phyloP scores from a whole-genome alignment of 345 rosid species.

The Carallia brachiata region DNA sequence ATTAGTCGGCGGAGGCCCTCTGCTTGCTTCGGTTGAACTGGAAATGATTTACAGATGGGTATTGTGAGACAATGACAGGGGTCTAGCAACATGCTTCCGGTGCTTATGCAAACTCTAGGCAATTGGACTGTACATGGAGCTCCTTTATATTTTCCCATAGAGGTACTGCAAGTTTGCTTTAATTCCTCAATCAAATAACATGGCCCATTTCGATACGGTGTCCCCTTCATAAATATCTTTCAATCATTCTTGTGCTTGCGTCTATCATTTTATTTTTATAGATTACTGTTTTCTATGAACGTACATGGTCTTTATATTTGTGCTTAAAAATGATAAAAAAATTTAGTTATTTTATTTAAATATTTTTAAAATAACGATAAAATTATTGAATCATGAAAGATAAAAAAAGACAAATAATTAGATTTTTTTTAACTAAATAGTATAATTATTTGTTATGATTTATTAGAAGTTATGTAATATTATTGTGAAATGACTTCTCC shows the following conservation, averaged over 20 bases:
- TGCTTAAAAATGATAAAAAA: too few relatives aligned
- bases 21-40: neutral
- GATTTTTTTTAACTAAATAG: too few relatives aligned
- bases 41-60: neutral
- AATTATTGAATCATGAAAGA: too few relatives aligned
- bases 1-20: too few relatives aligned
- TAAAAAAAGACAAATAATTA: too few relatives aligned
- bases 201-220: slow-evolving; percentile 14
- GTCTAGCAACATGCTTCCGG: neutral
- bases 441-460: too few relatives aligned
- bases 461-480: too few relatives aligned
- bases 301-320: neutral
- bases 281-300: neutral
- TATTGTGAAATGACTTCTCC: too few relatives aligned
- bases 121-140: too few relatives aligned
- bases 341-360: too few relatives aligned
- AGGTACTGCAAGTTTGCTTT: too few relatives aligned
- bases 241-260: slow-evolving; percentile 9
- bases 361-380: too few relatives aligned
- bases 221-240: neutral
- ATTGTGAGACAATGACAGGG: slow-evolving; percentile 5
- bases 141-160: neutral
- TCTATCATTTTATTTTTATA: neutral
- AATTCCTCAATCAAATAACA: neutral
- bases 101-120: neutral